These are phyloP conservation scores for Cystobasidium sp. DNA, from an alignment of 1,284 basidiomycete genomes.

Conservation along the genomic window DNA sequence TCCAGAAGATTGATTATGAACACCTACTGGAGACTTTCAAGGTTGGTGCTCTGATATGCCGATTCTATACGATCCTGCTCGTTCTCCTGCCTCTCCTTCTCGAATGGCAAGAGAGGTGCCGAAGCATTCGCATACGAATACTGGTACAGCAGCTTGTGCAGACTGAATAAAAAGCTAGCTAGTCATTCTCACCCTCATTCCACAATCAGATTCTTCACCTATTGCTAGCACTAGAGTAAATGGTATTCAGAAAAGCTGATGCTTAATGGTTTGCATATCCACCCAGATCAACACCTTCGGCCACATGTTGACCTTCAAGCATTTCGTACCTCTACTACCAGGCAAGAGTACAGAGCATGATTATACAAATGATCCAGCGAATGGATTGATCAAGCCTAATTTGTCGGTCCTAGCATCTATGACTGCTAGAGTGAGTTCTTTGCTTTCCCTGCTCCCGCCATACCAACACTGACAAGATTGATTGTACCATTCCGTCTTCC, in stretches of 20 bases:
- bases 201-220: too few relatives aligned
- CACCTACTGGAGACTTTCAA: slow-evolving; percentile 55
- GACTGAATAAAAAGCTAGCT: too few relatives aligned
- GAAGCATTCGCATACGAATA: too few relatives aligned
- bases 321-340: slow-evolving; percentile 61
- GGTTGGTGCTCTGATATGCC: slow-evolving; percentile 36
- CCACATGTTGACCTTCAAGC: slow-evolving; percentile 61
- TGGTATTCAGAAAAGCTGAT: slow-evolving; percentile 45
- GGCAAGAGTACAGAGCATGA: slow-evolving; percentile 52
- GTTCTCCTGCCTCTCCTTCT: background rate
- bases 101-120: too few relatives aligned
- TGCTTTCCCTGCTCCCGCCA: background rate
- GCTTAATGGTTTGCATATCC: background rate
- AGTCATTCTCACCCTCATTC: too few relatives aligned
- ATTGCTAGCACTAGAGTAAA: background rate
- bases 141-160: too few relatives aligned
- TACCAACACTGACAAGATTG: background rate
- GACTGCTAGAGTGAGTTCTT: slow-evolving; percentile 60
- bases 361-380: slow-evolving; percentile 55
- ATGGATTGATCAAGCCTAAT: slow-evolving; percentile 55
- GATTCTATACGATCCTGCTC: background rate
- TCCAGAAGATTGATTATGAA: slow-evolving; percentile 57
- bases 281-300: slow-evolving; percentile 61
- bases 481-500: background rate
- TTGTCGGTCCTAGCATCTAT: slow-evolving; percentile 59